Evolutionary conservation across 2,329 filamentous ascomycete species (phyloP).

Genomic region (Trichoderma asperellum): DNA sequence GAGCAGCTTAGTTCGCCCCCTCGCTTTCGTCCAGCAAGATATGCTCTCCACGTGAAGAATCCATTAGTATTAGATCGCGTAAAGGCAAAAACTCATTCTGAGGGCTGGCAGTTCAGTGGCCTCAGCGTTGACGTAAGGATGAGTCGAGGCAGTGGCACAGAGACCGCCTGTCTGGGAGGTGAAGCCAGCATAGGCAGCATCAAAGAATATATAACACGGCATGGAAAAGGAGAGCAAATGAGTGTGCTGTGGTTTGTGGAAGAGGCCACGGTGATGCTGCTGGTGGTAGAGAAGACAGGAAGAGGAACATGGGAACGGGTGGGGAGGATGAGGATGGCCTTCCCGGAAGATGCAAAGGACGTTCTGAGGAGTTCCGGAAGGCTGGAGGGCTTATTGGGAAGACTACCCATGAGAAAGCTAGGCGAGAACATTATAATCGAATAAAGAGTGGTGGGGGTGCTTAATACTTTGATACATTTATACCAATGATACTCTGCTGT

Average conservation of each 20-base stretch:
- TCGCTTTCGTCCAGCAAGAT: constrained; percentile 35
- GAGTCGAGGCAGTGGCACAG: constrained; percentile 36
- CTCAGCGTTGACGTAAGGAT: constrained; percentile 42
- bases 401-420: constrained; percentile 40
- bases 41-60: constrained; percentile 41
- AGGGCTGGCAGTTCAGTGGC: constrained; percentile 44
- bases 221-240: constrained; percentile 44
- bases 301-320: constrained; percentile 40
- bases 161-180: constrained; percentile 2
- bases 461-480: not conserved
- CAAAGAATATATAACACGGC: constrained; percentile 42
- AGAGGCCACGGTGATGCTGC: constrained; percentile 41
- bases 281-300: constrained; percentile 39
- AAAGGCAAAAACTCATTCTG: constrained; percentile 40
- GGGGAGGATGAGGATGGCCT: constrained; percentile 44
- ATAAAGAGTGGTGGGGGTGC: constrained; percentile 27
- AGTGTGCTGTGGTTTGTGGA: constrained; percentile 45
- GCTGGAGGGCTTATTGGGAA: constrained; percentile 41
- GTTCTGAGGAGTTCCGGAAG: constrained; percentile 39
- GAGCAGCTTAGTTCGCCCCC: constrained; percentile 29
- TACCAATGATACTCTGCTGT: not conserved
- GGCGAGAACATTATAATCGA: constrained; percentile 43
- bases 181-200: constrained; percentile 33
- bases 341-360: constrained; percentile 41
- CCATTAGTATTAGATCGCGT: constrained; percentile 42